phyloP scores from a whole-genome alignment of 139 green algal species.

The Chlorella sorokiniana region DNA sequence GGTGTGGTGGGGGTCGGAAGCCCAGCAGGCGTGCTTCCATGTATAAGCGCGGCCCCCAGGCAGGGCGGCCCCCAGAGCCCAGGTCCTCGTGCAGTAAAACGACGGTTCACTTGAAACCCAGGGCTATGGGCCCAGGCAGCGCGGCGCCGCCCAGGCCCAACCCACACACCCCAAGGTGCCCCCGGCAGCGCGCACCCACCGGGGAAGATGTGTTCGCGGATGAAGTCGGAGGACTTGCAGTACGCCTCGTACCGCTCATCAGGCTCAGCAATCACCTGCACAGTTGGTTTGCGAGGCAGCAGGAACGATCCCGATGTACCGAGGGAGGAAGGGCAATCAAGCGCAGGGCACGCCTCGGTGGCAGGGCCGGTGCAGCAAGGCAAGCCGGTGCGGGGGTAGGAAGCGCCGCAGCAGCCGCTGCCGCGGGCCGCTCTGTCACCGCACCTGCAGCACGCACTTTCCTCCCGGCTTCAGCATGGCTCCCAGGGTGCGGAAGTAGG shows the following conservation, averaged over 20 bases:
- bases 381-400: no score
- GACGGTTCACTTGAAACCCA: no score
- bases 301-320: background rate
- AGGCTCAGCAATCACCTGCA: conserved; percentile 71
- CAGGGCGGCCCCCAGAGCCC: no score
- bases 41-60: no score
- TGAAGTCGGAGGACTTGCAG: conserved; percentile 91
- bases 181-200: no score
- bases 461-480: conserved; percentile 80
- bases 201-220: conserved; percentile 98
- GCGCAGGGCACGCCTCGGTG: background rate
- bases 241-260: conserved; percentile 90
- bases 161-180: background rate
- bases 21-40: no score
- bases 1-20: no score
- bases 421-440: no score
- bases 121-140: no score
- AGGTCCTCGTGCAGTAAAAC: no score
- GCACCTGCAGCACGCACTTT: conserved; percentile 76
- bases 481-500: conserved; percentile 83
- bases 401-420: no score
- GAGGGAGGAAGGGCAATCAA: background rate
- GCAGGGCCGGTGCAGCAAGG: no score
- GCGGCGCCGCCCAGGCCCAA: background rate
- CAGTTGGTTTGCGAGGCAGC: background rate